These are phyloP conservation scores for Fusarium secorum DNA, from an alignment of 2,329 filamentous ascomycete species.

Conservation along the genomic window DNA sequence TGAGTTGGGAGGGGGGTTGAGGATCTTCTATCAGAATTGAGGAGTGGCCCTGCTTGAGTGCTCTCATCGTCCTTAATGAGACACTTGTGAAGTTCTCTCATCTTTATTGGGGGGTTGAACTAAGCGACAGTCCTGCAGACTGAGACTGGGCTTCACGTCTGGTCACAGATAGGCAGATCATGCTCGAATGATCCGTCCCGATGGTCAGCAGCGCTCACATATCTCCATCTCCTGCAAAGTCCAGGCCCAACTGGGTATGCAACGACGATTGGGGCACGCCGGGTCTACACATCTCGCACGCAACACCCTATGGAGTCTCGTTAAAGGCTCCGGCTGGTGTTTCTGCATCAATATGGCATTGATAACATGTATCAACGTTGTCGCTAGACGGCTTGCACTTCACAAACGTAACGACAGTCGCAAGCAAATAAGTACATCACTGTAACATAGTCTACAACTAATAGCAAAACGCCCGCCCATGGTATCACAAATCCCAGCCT, in stretches of 20 bases:
- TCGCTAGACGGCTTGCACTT: background rate
- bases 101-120: background rate
- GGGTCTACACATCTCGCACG: background rate
- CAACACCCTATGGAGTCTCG: background rate
- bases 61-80: rapidly evolving
- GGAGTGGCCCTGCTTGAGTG: background rate
- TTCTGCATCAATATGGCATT: background rate
- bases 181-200: background rate
- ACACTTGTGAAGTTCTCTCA: background rate
- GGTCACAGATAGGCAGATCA: background rate
- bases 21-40: background rate
- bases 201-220: background rate
- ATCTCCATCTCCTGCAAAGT: background rate
- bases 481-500: slow-evolving; percentile 2
- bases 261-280: background rate
- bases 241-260: background rate
- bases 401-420: no score
- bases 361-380: background rate
- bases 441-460: background rate
- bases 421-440: background rate
- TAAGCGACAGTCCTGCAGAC: background rate
- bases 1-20: background rate
- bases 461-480: background rate
- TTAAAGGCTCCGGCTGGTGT: background rate
- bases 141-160: background rate